A percentile compares a stretch with the other conserved stretches of the same genome.
Evolutionary conservation across 441 rosid genomes (phyloP).

Genomic region (Mallotus japonicus): DNA sequence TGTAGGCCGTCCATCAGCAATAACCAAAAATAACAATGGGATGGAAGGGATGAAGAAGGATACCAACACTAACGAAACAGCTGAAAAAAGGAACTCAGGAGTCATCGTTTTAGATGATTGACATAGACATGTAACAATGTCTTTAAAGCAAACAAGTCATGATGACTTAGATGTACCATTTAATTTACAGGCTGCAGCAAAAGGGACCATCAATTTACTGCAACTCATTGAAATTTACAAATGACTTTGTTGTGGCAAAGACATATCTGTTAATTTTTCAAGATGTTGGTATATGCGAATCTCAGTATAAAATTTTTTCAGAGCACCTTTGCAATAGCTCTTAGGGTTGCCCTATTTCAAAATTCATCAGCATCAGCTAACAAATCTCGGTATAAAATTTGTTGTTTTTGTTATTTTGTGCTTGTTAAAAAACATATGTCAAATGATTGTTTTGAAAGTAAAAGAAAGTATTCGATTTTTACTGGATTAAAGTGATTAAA

Average conservation of each 20-base stretch:
- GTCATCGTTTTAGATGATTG: constrained; percentile 44
- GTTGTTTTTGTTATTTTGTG: too few species aligned
- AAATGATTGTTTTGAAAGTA: too few species aligned
- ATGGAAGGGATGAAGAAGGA: constrained; percentile 29
- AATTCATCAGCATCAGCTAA: too few species aligned
- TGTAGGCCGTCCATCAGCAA: background rate
- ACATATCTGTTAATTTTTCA: background rate
- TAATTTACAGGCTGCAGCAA: constrained; percentile 2
- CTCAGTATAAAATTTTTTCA: too few species aligned
- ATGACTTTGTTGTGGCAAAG: background rate
- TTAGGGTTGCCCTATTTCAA: too few species aligned
- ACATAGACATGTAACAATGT: constrained; percentile 7
- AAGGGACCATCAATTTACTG: background rate
- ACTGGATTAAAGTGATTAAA: too few species aligned
- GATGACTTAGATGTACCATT: background rate
- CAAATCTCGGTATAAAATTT: too few species aligned
- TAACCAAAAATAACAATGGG: constrained; percentile 8
- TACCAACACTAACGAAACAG: constrained; percentile 12
- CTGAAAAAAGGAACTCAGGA: constrained; percentile 14
- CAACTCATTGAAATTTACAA: background rate
- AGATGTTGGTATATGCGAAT: too few species aligned
- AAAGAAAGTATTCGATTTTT: too few species aligned
- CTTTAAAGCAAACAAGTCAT: background rate
- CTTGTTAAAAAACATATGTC: too few species aligned
- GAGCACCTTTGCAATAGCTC: too few species aligned